Evolutionary conservation across 2,329 filamentous ascomycete species (phyloP).

Genomic region (Verticillium zaregamsianum): DNA sequence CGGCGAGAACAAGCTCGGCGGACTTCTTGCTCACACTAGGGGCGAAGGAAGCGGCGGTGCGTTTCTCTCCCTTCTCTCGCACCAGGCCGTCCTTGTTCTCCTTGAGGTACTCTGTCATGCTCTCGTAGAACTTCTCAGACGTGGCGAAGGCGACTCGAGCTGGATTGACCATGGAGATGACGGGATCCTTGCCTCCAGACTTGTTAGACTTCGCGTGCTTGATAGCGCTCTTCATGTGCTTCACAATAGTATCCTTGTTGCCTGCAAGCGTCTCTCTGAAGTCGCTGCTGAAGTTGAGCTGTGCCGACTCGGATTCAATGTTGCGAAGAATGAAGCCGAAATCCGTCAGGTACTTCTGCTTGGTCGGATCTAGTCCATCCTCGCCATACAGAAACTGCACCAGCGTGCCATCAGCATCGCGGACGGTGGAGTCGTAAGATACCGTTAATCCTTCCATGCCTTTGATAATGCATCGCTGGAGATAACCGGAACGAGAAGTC

Average conservation of each 20-base stretch:
- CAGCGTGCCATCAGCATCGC: conserved; percentile 88
- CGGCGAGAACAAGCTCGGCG: conserved; percentile 78
- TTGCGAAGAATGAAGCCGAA: conserved; percentile 91
- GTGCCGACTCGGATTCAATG: conserved; percentile 71
- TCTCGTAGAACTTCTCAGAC: conserved; percentile 78
- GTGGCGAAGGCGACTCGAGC: conserved; percentile 78
- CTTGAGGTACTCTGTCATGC: conserved; percentile 73
- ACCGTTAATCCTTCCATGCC: conserved; percentile 94
- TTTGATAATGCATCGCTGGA: conserved; percentile 96
- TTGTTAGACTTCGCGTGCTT: conserved; percentile 62
- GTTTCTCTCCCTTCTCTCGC: conserved; percentile 38
- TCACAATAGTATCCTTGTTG: conserved; percentile 59
- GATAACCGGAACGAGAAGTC: conserved; percentile 92
- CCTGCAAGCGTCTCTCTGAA: conserved; percentile 40
- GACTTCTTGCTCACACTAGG: conserved; percentile 57
- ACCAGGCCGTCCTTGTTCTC: conserved; percentile 60
- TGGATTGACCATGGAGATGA: conserved; percentile 68
- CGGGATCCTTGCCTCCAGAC: conserved; percentile 66
- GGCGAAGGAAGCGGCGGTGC: conserved; percentile 28
- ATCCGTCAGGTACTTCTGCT: conserved; percentile 85
- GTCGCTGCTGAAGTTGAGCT: conserved; percentile 62
- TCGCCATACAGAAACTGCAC: conserved; percentile 97
- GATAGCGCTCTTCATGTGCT: conserved; percentile 76
- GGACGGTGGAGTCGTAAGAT: conserved; percentile 89
- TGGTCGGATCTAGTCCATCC: conserved; percentile 90